These are phyloP conservation scores for Daldinia decipiens DNA, from an alignment of 495 filamentous ascomycete genomes.

Conservation along the genomic window DNA sequence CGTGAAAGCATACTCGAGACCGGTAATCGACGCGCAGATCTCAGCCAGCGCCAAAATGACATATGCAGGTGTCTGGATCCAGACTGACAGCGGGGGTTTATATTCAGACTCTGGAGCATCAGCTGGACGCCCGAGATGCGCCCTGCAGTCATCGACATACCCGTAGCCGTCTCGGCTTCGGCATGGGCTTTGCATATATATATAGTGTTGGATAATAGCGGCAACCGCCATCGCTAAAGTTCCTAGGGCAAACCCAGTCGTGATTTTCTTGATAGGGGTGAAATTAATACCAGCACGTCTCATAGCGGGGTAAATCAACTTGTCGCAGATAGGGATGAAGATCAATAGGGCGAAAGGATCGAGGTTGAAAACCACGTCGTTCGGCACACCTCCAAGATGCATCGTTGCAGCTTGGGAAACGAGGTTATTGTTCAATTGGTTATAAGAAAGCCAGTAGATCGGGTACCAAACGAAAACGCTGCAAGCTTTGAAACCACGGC, in stretches of 20 bases:
- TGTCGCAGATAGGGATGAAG: slow-evolving; percentile 79
- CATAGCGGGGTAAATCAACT: slow-evolving; percentile 73
- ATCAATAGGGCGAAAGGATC: slow-evolving; percentile 81
- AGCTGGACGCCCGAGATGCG: slow-evolving; percentile 26
- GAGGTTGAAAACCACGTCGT: slow-evolving; percentile 82
- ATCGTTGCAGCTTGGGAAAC: slow-evolving; percentile 78
- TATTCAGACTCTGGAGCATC: slow-evolving; percentile 37
- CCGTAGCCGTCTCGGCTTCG: slow-evolving; percentile 53
- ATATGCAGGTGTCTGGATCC: slow-evolving; percentile 40
- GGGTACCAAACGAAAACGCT: slow-evolving; percentile 71
- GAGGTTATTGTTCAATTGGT: slow-evolving; percentile 72
- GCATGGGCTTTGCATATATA: slow-evolving; percentile 72
- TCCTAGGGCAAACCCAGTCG: slow-evolving; percentile 70
- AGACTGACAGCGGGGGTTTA: slow-evolving; percentile 58
- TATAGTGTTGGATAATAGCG: slow-evolving; percentile 72
- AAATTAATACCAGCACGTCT: slow-evolving; percentile 71
- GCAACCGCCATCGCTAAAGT: slow-evolving; percentile 72
- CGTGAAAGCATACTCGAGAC: slow-evolving; percentile 76
- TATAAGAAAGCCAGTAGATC: slow-evolving; percentile 63
- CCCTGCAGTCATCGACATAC: slow-evolving; percentile 54
- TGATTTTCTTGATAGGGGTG: slow-evolving; percentile 78
- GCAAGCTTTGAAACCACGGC: slow-evolving; percentile 74
- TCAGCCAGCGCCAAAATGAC: slow-evolving; percentile 37
- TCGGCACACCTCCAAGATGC: slow-evolving; percentile 74
- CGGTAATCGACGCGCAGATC: slow-evolving; percentile 60